Percentiles rank a stretch among this genome's conserved stretches.
Conservation (phyloP, 805 yeast genomes). For the Starmerella vitae region DNA sequence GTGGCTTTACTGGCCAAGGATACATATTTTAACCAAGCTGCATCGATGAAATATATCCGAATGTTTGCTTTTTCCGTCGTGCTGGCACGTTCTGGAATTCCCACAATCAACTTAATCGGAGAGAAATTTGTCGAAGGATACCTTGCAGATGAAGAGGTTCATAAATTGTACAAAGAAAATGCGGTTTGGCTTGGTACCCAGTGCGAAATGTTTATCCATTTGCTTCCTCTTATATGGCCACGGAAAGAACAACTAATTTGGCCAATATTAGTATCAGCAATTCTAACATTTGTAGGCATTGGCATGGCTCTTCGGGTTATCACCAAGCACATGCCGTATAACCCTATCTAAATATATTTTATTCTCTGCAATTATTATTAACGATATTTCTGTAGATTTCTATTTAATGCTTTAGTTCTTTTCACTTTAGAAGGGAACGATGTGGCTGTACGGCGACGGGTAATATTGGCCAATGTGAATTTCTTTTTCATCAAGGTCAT, state of each 20-base stretch:
- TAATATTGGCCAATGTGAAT: slow-evolving; percentile 34
- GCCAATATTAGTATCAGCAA: slow-evolving; percentile 13
- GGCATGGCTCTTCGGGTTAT: slow-evolving; percentile 4
- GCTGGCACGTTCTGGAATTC: slow-evolving; percentile 16
- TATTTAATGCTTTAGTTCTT: background rate
- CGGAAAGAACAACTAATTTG: slow-evolving; percentile 7
- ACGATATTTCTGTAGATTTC: too few relatives aligned
- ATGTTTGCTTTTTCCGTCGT: slow-evolving; percentile 11
- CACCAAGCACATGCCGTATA: background rate
- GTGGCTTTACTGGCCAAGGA: background rate
- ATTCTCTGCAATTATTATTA: background rate
- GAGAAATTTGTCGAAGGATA: slow-evolving; percentile 13
- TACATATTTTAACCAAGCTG: background rate
- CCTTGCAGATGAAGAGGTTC: slow-evolving; percentile 18
- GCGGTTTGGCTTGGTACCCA: slow-evolving; percentile 11
- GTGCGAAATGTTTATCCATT: slow-evolving; percentile 11
- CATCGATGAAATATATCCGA: background rate
- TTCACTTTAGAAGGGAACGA: slow-evolving; percentile 10
- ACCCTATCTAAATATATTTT: background rate
- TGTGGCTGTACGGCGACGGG: slow-evolving; percentile 10
- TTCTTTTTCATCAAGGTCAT: slow-evolving; percentile 40
- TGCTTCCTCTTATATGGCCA: slow-evolving; percentile 14
- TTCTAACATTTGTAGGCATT: slow-evolving; percentile 11
- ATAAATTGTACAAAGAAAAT: slow-evolving; percentile 12
- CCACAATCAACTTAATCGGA: slow-evolving; percentile 10